Conservation (phyloP, 2,329 filamentous ascomycete species). For the Dissoconium aciculare region DNA sequence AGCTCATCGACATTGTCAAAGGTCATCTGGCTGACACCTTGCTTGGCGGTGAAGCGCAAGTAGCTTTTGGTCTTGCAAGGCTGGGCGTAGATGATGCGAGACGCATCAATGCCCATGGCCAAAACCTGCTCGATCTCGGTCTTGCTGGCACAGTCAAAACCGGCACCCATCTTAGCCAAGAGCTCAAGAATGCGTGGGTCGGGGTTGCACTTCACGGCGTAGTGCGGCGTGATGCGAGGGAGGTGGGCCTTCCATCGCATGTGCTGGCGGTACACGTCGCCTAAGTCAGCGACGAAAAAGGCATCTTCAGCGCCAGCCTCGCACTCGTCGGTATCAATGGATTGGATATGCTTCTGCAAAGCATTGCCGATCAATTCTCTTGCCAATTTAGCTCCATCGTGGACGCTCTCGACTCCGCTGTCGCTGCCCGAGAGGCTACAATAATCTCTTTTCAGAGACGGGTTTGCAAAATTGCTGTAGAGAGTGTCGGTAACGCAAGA, state of each 20-base stretch:
- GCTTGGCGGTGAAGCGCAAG: constrained; percentile 70
- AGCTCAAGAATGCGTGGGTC: constrained; percentile 79
- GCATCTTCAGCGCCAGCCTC: constrained; percentile 89
- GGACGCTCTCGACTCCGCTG: constrained; percentile 21
- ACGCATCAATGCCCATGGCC: constrained; percentile 64
- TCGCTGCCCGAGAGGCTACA: constrained; percentile 14
- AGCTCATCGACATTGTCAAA: constrained; percentile 98
- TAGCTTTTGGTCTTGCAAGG: constrained; percentile 99
- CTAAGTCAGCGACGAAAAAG: constrained; percentile 95
- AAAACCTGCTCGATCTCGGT: constrained; percentile 89
- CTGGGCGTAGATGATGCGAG: constrained; percentile 95
- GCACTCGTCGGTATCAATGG: constrained; percentile 75
- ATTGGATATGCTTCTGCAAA: constrained; percentile 69
- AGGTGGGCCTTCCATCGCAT: constrained; percentile 95
- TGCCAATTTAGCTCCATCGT: constrained; percentile 39
- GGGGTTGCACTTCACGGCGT: constrained; percentile 98
- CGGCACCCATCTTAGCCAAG: constrained; percentile 73
- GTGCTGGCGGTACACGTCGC: constrained; percentile 97
- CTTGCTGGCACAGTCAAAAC: constrained; percentile 98
- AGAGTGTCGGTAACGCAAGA: constrained; percentile 47
- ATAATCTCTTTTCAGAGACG: constrained; percentile 25
- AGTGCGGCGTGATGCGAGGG: constrained; percentile 85
- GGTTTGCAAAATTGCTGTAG: constrained; percentile 23
- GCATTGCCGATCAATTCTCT: constrained; percentile 78
- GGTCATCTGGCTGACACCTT: constrained; percentile 93